Base-by-base conservation (phyloP, 192 early-diverging fungal species). In the Powellomyces hirtus region DNA sequence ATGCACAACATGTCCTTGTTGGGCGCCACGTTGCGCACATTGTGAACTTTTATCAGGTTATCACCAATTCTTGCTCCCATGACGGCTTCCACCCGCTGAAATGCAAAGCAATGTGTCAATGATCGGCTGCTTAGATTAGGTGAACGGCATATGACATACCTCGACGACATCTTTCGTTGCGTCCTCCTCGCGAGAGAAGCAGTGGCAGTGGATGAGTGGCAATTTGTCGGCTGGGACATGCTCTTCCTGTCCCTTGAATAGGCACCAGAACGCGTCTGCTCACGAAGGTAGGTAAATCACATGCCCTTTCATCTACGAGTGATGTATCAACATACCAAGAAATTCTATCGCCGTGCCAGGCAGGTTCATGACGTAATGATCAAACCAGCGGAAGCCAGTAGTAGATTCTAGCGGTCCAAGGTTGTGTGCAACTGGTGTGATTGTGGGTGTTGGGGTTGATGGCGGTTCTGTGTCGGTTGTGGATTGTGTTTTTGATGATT, bases 1-100 rank as follows among this genome's bases (percentile, higher is more conserved):
- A 98, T 77, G 69, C 98, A 99, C 66, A 92, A 88, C 98, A 99
- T 99, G 30, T 99, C 94, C 81, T 99, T 99, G 53, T 94, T 95
- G 1, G 98, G 98, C 1, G 98, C 95, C 1, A 99, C 98, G 49
- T 91, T 90, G 26, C 98, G 89, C 1, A 99, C 98, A 72, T 84
- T 89, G 70, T 92, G 88, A 4, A 95, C 77, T 6, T 76, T 73
- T 7, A 77, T 46, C 8, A 79, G 45, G 60, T 78, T 75, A 13
- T 77, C 70, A 0, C 61, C 73, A 22, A 79, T 50, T n/a, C 49
- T 40, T n/a, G 57, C 72, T 4, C 83, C 87, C 38, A 93, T 71
- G 8, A 76, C 75, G 22, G 53, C 31, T 66, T 80, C 79, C 0
- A 81, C 80, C 0, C 89, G 73, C 86, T 88, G 65, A 4, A n/a